Evolutionary conservation across 1,284 basidiomycete species (phyloP).

Genomic region (Anthracocystis walkeri): DNA sequence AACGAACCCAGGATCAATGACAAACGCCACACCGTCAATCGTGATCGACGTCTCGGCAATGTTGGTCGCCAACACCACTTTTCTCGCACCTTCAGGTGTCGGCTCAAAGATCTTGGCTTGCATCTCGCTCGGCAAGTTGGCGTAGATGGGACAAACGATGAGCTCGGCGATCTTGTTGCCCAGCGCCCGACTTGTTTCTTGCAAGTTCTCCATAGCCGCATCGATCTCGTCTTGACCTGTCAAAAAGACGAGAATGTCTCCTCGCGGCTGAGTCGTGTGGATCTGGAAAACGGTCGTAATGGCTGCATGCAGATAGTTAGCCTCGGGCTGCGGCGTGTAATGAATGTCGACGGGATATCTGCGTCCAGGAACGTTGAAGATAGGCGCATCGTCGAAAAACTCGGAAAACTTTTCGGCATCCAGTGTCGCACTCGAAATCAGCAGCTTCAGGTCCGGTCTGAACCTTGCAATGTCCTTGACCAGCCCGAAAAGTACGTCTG

Average conservation of each 20-base stretch:
- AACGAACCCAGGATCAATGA: constrained; percentile 69
- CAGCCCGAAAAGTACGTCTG: constrained; percentile 67
- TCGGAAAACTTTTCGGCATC: constrained; percentile 68
- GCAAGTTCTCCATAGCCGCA: constrained; percentile 88
- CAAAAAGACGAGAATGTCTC: constrained; percentile 97
- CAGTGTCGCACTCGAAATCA: constrained; percentile 67
- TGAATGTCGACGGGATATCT: constrained; percentile 98
- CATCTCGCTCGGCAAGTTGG: constrained; percentile 97
- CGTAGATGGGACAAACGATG: constrained; percentile 96
- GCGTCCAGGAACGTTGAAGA: constrained; percentile 83
- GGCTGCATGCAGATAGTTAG: constrained; percentile 92
- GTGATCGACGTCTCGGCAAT: constrained; percentile 77
- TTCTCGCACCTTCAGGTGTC: constrained; percentile 93
- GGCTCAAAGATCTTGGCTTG: constrained; percentile 99
- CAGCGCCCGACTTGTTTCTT: constrained; percentile 91
- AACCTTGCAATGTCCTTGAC: constrained; percentile 68
- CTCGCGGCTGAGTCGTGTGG: constrained; percentile 96
- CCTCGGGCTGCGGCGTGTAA: constrained; percentile 75
- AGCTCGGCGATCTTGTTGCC: constrained; percentile 96
- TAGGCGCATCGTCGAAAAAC: constrained; percentile 68
- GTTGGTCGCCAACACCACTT: constrained; percentile 94
- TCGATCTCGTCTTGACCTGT: constrained; percentile 99
- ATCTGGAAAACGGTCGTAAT: constrained; percentile 99
- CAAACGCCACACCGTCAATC: constrained; percentile 69
- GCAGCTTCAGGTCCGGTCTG: constrained; percentile 65